Evolutionary conservation across 176 grass and related monocot genomes (phyloP).

Genomic region (Leersia perrieri): DNA sequence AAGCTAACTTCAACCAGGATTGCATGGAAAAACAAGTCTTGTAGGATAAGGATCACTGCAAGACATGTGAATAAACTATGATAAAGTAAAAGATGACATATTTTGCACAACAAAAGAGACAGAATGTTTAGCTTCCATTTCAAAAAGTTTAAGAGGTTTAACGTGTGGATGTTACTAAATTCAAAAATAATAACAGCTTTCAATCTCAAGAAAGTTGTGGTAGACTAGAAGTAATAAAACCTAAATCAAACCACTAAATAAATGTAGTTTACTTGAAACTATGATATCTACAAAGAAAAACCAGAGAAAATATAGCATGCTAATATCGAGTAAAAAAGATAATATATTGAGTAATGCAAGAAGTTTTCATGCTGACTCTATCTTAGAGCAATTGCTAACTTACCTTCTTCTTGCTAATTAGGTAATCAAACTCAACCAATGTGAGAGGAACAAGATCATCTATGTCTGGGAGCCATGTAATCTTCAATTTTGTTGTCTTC

Average conservation of each 20-base stretch:
- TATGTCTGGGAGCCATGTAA: constrained; percentile 80
- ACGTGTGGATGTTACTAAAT: not conserved
- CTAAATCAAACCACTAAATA: not conserved
- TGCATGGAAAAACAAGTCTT: not conserved
- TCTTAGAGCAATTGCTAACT: not conserved
- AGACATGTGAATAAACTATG: not conserved
- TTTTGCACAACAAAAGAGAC: not conserved
- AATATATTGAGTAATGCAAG: not conserved
- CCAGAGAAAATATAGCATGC: not conserved
- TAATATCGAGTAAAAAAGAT: not conserved
- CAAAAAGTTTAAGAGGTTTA: not conserved
- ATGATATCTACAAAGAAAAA: not conserved
- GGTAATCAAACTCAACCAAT: constrained; percentile 80
- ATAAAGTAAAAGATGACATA: not conserved
- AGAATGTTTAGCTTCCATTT: not conserved
- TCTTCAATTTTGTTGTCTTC: constrained; percentile 85
- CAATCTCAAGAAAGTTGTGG: not conserved
- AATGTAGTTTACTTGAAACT: not conserved
- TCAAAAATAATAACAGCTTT: not conserved
- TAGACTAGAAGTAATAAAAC: not conserved
- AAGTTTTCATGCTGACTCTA: not conserved
- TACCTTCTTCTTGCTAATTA: constrained; percentile 91
- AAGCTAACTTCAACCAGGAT: not conserved
- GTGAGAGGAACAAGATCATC: constrained; percentile 71
- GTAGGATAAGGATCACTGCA: not conserved